phyloP scores from a whole-genome alignment of 805 yeast species.

The Lipomyces sp. region DNA sequence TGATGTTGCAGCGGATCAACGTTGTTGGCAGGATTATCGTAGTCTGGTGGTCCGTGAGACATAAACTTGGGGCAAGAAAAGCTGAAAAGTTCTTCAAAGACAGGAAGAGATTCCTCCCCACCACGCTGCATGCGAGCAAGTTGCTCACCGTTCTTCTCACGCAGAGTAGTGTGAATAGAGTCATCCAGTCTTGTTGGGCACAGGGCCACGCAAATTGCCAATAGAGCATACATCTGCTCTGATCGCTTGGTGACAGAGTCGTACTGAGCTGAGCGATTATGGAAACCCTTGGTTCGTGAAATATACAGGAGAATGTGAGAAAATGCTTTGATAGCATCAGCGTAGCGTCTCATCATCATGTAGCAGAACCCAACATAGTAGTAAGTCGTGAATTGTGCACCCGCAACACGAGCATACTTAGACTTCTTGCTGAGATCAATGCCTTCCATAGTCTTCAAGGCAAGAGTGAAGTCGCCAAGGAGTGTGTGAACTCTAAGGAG shows the following conservation, averaged over 20 bases:
- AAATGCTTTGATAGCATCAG: slow-evolving; percentile 56
- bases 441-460: slow-evolving; percentile 55
- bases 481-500: slow-evolving; percentile 56
- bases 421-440: slow-evolving; percentile 55
- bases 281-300: slow-evolving; percentile 52
- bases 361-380: slow-evolving; percentile 59
- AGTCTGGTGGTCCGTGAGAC: slow-evolving; percentile 48
- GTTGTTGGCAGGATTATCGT: slow-evolving; percentile 42
- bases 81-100: slow-evolving; percentile 54
- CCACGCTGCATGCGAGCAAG: slow-evolving; percentile 51
- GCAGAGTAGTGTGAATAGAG: slow-evolving; percentile 50
- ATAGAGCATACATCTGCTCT: slow-evolving; percentile 58
- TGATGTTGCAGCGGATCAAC: slow-evolving; percentile 53
- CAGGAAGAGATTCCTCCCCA: slow-evolving; percentile 50
- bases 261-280: slow-evolving; percentile 51
- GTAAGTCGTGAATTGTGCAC: slow-evolving; percentile 57
- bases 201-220: slow-evolving; percentile 53
- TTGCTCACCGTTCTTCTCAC: slow-evolving; percentile 56
- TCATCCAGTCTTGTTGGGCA: slow-evolving; percentile 57
- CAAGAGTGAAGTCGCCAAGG: slow-evolving; percentile 56
- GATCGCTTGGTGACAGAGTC: slow-evolving; percentile 55
- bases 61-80: slow-evolving; percentile 58
- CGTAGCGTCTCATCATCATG: slow-evolving; percentile 56
- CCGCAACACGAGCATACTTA: slow-evolving; percentile 54
- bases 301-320: slow-evolving; percentile 55